Evolutionary conservation across 305 asterid species (phyloP), one percentile per base, ranked within the genome.

Genomic region (Rubia peregrina): DNA sequence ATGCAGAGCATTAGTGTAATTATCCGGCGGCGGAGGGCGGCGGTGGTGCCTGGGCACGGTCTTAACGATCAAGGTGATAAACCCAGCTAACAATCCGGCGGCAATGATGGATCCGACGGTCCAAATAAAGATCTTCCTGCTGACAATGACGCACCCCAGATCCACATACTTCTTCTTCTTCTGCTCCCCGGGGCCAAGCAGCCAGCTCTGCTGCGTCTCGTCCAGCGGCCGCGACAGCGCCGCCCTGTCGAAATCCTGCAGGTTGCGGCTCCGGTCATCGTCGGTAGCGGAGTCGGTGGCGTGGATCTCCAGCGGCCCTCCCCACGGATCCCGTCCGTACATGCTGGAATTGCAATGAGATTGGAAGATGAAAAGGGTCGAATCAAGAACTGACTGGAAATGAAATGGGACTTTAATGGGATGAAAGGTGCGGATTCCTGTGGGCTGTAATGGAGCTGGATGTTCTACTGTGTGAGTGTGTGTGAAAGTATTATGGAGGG

Each of bases 131-230:
- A 89, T 76, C 86, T 93, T 93, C 79, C 92, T 69, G 80, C 98
- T 89, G 16, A 90, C 92, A 59, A 93, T 85, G 71, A 93, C 78
- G 86, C 96, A 93, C 8, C 98, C 98, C 61, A 93, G 95, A 89
- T 93, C 98, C 68, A 93, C 97, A 66, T 93, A 93, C 79, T 84
- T 88, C 85, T 93, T 90, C 95, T 94, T 94, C 93, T 93, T 93
- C 87, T 88, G 94, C 76, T 93, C 97, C 24, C 90, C 92, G 0
- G 95, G 98, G 0, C 98, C 96, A 57, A 90, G 83, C 69, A 93
- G 79, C 98, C 98, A 93, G 78, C 98, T 93, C 81, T 93, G 98
- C 76, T 93, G 98, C 24, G 98, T 93, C 85, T 93, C 97, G 57
- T 91, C 97, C 42, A 93, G 81, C 55, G 85, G 89, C 71, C 97